These are phyloP conservation scores for Rosa hybrid DNA, from an alignment of 331 rosid species.

Conservation along the genomic window DNA sequence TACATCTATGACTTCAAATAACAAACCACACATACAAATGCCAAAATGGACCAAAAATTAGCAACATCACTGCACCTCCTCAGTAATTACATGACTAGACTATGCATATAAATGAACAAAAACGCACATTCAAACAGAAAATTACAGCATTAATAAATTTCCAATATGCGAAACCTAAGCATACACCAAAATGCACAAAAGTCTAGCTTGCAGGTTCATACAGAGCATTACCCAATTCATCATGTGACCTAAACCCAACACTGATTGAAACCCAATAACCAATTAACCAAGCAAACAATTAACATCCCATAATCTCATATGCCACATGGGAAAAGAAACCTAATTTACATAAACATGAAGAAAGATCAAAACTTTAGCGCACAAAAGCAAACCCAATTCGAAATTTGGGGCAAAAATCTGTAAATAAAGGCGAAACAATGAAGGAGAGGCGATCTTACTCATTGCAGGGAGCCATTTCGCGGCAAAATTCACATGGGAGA, in stretches of 20 bases:
- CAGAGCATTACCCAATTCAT: not conserved
- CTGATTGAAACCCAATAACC: not conserved
- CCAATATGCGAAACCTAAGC: not conserved
- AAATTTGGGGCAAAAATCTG: not conserved
- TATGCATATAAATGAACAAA: not conserved
- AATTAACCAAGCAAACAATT: not conserved
- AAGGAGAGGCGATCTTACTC: conserved; percentile 14
- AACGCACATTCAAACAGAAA: not conserved
- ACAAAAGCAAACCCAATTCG: not conserved
- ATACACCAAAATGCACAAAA: not conserved
- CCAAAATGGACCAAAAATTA: not conserved
- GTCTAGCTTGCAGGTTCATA: not conserved
- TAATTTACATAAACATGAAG: not conserved
- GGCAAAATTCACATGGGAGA: not conserved
- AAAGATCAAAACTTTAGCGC: conserved; percentile 7
- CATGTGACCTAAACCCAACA: not conserved
- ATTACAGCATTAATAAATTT: not conserved
- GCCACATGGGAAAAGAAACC: not conserved
- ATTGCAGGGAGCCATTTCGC: not conserved
- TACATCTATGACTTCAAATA: not conserved
- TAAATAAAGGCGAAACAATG: not conserved
- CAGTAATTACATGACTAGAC: not conserved
- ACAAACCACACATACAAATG: not conserved
- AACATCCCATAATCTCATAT: not conserved
- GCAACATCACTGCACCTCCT: not conserved